A percentile compares a stretch with the other conserved stretches of the same genome.
Conservation (phyloP, 2,329 filamentous ascomycete genomes). For the Helotiales sp. region DNA sequence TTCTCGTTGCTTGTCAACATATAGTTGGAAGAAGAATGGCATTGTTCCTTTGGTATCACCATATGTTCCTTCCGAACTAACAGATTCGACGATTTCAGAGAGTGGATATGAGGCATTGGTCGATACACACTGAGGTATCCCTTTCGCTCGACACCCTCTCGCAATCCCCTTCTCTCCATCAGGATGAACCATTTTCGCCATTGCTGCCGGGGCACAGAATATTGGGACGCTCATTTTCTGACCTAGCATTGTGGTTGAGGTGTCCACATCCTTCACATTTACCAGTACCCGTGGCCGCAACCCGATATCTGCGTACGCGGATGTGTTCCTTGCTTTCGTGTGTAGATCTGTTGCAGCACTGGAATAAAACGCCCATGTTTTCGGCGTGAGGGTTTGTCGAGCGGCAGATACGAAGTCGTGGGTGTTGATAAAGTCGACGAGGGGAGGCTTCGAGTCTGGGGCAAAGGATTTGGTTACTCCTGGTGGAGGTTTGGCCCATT, state of each 20-base stretch:
- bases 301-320: slow-evolving; percentile 54
- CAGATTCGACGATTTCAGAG: slow-evolving; percentile 47
- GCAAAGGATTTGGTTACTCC: slow-evolving; percentile 25
- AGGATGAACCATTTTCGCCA: slow-evolving; percentile 62
- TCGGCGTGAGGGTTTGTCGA: slow-evolving; percentile 53
- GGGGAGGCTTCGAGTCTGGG: slow-evolving; percentile 36
- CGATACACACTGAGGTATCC: slow-evolving; percentile 60
- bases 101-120: slow-evolving; percentile 62
- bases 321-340: slow-evolving; percentile 57
- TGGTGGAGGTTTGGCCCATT: slow-evolving; percentile 45
- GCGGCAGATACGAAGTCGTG: slow-evolving; percentile 63
- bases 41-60: slow-evolving; percentile 13
- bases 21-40: slow-evolving; percentile 57
- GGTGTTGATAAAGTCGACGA: slow-evolving; percentile 56
- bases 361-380: slow-evolving; percentile 71
- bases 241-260: slow-evolving; percentile 55
- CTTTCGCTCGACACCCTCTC: slow-evolving; percentile 48
- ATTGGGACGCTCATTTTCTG: slow-evolving; percentile 53
- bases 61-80: slow-evolving; percentile 23
- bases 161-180: slow-evolving; percentile 63
- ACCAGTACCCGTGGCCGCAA: slow-evolving; percentile 59
- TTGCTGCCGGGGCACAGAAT: slow-evolving; percentile 64
- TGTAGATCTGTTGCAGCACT: slow-evolving; percentile 69
- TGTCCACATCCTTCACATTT: slow-evolving; percentile 54
- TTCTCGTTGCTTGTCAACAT: slow-evolving; percentile 56